A percentile compares a stretch with the other conserved stretches of the same genome.
These are phyloP conservation scores for Bruguiera hainesii DNA, from an alignment of 441 rosid genomes.

Conservation along the genomic window DNA sequence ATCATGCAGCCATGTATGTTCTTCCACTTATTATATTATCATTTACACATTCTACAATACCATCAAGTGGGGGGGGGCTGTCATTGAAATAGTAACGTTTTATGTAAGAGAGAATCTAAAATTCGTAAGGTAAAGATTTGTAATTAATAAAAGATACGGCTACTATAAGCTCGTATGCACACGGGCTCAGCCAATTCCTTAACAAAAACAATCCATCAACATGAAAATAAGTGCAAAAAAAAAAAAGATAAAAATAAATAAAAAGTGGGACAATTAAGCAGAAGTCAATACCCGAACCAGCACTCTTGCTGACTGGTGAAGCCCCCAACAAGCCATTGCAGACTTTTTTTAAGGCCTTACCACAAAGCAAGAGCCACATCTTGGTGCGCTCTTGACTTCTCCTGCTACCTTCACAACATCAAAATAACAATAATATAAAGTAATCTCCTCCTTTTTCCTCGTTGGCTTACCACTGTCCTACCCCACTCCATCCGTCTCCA, in stretches of 20 bases:
- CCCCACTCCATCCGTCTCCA: not conserved
- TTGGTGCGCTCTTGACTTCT: conserved; percentile 96
- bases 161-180: too few relatives aligned
- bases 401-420: conserved; percentile 6
- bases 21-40: too few relatives aligned
- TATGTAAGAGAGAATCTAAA: too few relatives aligned
- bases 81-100: too few relatives aligned
- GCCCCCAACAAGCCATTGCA: not conserved
- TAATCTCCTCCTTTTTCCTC: not conserved
- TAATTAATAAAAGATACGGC: too few relatives aligned
- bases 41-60: too few relatives aligned
- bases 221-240: conserved; percentile 22
- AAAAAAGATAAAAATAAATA: conserved; percentile 4
- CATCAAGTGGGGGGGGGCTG: too few relatives aligned
- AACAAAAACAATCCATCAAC: conserved; percentile 14
- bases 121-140: too few relatives aligned
- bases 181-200: too few relatives aligned
- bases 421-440: not conserved
- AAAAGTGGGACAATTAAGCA: conserved; percentile 25
- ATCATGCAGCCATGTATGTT: too few relatives aligned
- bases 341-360: conserved; percentile 17
- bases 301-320: conserved; percentile 42
- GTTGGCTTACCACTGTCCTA: not conserved
- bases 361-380: conserved; percentile 38
- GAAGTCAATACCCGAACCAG: conserved; percentile 99